Base-by-base conservation (phyloP, 495 filamentous ascomycete genomes). In the Lasiosphaeris hirsuta region DNA sequence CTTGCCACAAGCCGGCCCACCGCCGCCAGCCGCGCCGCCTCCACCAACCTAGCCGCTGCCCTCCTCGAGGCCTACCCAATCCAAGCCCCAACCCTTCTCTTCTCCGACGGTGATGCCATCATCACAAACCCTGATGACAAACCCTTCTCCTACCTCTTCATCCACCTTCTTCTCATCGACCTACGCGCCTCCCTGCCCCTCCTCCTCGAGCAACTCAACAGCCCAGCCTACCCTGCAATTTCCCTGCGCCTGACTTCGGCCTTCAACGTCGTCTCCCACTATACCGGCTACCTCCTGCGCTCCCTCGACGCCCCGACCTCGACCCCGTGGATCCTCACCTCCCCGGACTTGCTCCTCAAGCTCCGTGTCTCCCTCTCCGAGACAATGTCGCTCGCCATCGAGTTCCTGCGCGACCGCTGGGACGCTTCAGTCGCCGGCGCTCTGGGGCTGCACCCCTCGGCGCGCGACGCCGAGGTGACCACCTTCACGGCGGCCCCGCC, bases 341-440 rank as follows among this genome's bases (percentile, higher is more conserved):
- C 78, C 10, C 78, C 84, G 0, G 80, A 83, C 51, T 69, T 77
- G 2, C 73, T 89, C 33, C 72, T 87, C 9, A 80, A 79, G 53
- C 71, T 88, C 1, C 80, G 83, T 23, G 76, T 70, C 38, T 76
- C 82, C 56, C 75, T 88, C 51, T 72, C 74, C 4, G 83, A 85
- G 58, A 81, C 81, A 1, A 71, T 88, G 42, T 80, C 79, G 5
- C 69, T 83, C 3, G 74, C 78, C 0, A 75, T 85, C 61, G 86
- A 88, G 64, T 84, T 81, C 67, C 72, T 89, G 0, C 79, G 84
- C 30, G 86, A 89, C 59, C 70, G 85, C 14, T 87, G 80, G 78
- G 85, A 88, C 60, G 79, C 78, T 1, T 75, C 77, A 9, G 69
- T 77, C 13, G 76, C 79, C 0, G 82, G 81, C 13, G 80, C 77